Conservation (phyloP, 768 basidiomycete species). For the Lactarius tabidus region DNA sequence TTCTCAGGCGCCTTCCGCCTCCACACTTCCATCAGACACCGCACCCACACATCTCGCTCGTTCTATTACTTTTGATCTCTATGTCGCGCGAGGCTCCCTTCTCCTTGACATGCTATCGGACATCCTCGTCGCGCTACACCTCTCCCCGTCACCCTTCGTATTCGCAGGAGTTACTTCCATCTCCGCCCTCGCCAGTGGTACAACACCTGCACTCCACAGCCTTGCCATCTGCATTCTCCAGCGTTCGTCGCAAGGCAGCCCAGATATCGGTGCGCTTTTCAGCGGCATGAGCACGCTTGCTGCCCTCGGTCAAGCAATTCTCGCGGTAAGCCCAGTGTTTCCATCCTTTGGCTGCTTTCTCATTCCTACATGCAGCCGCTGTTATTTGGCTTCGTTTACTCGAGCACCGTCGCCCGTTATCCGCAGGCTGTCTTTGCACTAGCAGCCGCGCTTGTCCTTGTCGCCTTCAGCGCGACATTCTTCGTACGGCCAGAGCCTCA, state of each 20-base stretch:
- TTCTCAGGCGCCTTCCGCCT: constrained; percentile 19
- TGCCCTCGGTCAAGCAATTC: constrained; percentile 60
- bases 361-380: constrained; percentile 46
- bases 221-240: constrained; percentile 66
- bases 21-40: constrained; percentile 33
- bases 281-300: constrained; percentile 68
- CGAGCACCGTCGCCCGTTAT: constrained; percentile 55
- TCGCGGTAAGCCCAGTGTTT: constrained; percentile 38
- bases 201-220: constrained; percentile 66
- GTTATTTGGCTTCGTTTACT: constrained; percentile 65
- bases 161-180: constrained; percentile 61
- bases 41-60: constrained; percentile 49
- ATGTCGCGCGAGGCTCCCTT: constrained; percentile 60
- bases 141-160: constrained; percentile 39
- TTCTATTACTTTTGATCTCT: constrained; percentile 66
- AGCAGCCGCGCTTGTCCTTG: constrained; percentile 51
- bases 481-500: constrained; percentile 36
- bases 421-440: constrained; percentile 67
- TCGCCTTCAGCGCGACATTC: constrained; percentile 45
- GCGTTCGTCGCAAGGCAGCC: constrained; percentile 33
- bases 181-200: constrained; percentile 62
- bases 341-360: constrained; percentile 12
- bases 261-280: constrained; percentile 53
- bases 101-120: constrained; percentile 66
- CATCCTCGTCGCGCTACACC: constrained; percentile 51